Conservation (phyloP, 2,329 filamentous ascomycete species). For the Dendryphion nanum region DNA sequence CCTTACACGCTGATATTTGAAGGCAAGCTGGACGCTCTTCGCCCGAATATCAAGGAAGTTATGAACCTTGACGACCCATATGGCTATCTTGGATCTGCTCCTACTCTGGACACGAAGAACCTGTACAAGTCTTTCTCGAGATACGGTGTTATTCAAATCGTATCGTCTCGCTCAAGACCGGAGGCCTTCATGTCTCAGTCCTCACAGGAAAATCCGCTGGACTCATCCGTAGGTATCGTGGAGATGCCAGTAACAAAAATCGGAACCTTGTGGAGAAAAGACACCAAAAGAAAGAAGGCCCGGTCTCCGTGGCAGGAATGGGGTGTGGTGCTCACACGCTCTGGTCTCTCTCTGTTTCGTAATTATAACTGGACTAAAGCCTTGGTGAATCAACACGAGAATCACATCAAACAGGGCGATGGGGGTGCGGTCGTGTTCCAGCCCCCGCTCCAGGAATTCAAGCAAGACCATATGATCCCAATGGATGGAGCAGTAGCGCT, state of each 20-base stretch:
- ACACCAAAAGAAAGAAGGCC: slow-evolving; percentile 87
- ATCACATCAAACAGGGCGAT: slow-evolving; percentile 74
- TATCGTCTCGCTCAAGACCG: slow-evolving; percentile 87
- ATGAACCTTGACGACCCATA: slow-evolving; percentile 93
- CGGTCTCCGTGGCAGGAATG: slow-evolving; percentile 98
- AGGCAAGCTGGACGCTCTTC: slow-evolving; percentile 75
- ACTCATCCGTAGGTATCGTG: slow-evolving; percentile 81
- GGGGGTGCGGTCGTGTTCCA: slow-evolving; percentile 83
- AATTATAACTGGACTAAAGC: slow-evolving; percentile 91
- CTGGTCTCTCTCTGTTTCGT: slow-evolving; percentile 93
- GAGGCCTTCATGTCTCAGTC: slow-evolving; percentile 93
- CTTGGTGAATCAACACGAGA: slow-evolving; percentile 83
- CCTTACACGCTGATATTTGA: slow-evolving; percentile 95
- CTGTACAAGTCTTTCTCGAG: slow-evolving; percentile 87
- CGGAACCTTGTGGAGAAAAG: slow-evolving; percentile 90
- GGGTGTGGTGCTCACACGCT: slow-evolving; percentile 95
- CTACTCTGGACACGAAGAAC: slow-evolving; percentile 74
- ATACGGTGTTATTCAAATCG: slow-evolving; percentile 89
- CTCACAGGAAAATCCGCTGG: slow-evolving; percentile 78
- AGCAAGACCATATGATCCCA: slow-evolving; percentile 89
- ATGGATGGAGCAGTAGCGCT: slow-evolving; percentile 90
- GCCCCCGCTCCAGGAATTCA: slow-evolving; percentile 86
- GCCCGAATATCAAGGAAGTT: slow-evolving; percentile 86
- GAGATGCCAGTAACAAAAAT: slow-evolving; percentile 98
- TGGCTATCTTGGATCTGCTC: slow-evolving; percentile 75